phyloP scores from a whole-genome alignment of 2,329 filamentous ascomycete genomes.

The Davidsoniella virescens region DNA sequence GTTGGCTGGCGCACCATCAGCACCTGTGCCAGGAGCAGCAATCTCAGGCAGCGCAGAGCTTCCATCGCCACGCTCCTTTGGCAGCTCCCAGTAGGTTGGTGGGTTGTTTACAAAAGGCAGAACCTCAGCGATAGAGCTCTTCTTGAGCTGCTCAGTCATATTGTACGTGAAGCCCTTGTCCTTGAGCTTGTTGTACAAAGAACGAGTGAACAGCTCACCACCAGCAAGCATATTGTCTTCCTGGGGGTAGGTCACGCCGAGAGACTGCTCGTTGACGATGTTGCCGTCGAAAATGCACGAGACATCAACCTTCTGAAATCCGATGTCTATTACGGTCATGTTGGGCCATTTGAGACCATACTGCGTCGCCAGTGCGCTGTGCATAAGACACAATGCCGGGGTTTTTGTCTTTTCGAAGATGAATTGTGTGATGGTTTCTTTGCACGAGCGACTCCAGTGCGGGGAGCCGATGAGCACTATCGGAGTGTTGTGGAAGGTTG shows the following conservation, averaged over 20 bases:
- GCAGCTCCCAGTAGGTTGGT: constrained; percentile 32
- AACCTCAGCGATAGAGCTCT: constrained; percentile 49
- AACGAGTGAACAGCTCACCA: constrained; percentile 71
- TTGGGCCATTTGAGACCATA: constrained; percentile 63
- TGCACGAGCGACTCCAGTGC: constrained; percentile 75
- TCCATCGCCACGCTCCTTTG: constrained; percentile 22
- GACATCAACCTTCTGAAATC: constrained; percentile 81
- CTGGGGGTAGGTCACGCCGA: constrained; percentile 36
- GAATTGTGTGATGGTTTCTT: constrained; percentile 79
- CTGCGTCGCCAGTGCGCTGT: constrained; percentile 72
- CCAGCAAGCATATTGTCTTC: constrained; percentile 42
- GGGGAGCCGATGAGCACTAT: constrained; percentile 83
- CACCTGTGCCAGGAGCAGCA: constrained; percentile 14
- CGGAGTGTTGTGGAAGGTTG: constrained; percentile 89
- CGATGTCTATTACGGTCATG: constrained; percentile 80
- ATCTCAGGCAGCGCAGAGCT: constrained; percentile 5
- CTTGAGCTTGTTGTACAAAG: constrained; percentile 50
- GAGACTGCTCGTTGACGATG: constrained; percentile 50
- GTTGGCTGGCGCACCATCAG: constrained; percentile 19
- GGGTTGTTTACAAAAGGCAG: constrained; percentile 36
- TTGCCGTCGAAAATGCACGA: constrained; percentile 76
- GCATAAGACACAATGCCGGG: constrained; percentile 77
- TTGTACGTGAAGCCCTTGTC: constrained; percentile 42
- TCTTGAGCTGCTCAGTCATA: constrained; percentile 57
- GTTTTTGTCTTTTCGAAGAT: constrained; percentile 96